Evolutionary conservation across 345 rosid species (phyloP), one percentile per base, ranked within the genome.

Genomic region (Lepidium sativum): DNA sequence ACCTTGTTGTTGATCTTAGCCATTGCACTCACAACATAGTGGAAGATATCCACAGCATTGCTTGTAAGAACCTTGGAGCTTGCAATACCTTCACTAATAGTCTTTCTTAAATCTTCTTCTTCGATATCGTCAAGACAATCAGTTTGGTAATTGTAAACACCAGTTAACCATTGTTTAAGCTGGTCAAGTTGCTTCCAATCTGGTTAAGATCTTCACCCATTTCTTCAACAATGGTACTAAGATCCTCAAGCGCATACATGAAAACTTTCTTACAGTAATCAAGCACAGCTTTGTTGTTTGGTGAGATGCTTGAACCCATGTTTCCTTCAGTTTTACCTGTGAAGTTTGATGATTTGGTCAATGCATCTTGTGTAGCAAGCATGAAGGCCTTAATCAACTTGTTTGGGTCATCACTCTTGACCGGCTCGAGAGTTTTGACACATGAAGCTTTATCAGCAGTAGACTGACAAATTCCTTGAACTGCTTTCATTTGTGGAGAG

Each of bases 381-480:
- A 67, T 12, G 50, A 87, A 60, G 0, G 82, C 81, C 47, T 77
- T 74, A 52, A 81, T 39, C 52, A 71, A 75, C 9, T 83, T 82
- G 78, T 82, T 82, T 4, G 87, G 86, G 17, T 84, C 83, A 0
- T 83, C 75, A 51, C 75, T 72, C 15, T 73, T 78, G 13, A 71
- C 81, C 3, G 67, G 45, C 71, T 72, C 58, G 3, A 90, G 80
- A 54, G 78, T 77, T 45, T 77, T 75, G 23, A 78, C 75, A 73
- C 97, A 89, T 5, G 70, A 70, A n/a, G 85, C 82, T 72, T 80
- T 80, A 79, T 78, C 78, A 9, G 72, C 44, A 9, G 88, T 80
- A 0, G 78, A 35, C 10, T 73, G 60, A 38, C 96, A 86, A 38
- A 86, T 70, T 6, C 61, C 62, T 15, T 70, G 55, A 12, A 79